These are phyloP conservation scores for Ganoderma resinaceum DNA, from an alignment of 1,284 basidiomycete genomes.

Conservation along the genomic window DNA sequence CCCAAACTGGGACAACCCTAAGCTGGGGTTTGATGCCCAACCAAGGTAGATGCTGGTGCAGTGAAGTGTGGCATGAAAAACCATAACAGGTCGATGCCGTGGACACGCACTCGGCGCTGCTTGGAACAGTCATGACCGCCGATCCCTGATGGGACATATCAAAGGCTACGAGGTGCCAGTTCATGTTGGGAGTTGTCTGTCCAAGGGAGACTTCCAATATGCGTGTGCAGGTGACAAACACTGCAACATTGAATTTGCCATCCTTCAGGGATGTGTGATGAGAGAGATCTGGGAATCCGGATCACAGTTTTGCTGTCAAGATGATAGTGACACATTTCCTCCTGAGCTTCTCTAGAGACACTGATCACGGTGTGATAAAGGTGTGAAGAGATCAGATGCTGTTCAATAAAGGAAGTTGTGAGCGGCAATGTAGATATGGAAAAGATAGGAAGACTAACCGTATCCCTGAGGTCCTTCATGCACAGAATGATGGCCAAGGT, in stretches of 20 bases:
- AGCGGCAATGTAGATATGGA: background rate
- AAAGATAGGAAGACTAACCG: background rate
- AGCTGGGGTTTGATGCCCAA: no score
- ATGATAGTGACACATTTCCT: background rate
- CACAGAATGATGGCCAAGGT: background rate
- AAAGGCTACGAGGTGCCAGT: conserved; percentile 14
- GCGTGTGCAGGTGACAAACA: conserved; percentile 16
- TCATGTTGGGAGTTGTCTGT: background rate
- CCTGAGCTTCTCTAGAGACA: background rate
- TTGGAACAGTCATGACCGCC: conserved; percentile 20
- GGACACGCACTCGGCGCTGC: conserved; percentile 9
- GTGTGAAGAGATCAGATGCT: background rate
- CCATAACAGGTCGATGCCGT: conserved; percentile 17
- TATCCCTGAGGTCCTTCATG: background rate
- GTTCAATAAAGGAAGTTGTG: background rate
- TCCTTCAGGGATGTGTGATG: conserved; percentile 7
- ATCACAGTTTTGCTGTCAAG: conserved; percentile 1
- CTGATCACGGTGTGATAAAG: background rate
- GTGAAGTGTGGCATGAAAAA: no score
- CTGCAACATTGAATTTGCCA: conserved; percentile 15
- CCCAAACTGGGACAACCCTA: no score
- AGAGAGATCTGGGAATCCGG: conserved; percentile 18
- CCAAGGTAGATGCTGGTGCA: no score
- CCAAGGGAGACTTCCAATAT: conserved; percentile 17
- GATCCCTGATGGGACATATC: conserved; percentile 24